Percentiles rank a stretch among this genome's conserved stretches.
These are phyloP conservation scores for Candida neerlandica DNA, from an alignment of 1,139 yeast genomes.

Conservation along the genomic window DNA sequence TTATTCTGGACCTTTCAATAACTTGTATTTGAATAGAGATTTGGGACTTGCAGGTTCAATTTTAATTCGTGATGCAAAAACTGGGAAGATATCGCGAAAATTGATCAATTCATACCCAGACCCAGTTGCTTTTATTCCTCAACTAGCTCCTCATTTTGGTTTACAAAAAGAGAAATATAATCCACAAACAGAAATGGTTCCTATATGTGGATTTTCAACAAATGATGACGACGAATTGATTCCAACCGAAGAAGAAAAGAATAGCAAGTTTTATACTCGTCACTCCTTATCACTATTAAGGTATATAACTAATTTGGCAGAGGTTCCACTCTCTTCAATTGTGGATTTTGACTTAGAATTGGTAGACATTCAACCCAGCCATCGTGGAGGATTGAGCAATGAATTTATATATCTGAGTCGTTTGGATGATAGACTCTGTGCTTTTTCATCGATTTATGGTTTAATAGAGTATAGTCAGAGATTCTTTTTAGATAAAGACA, in stretches of 20 bases:
- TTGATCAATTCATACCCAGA: constrained; percentile 60
- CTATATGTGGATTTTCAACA: constrained; percentile 53
- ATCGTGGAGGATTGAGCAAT: constrained; percentile 58
- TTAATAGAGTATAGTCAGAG: constrained; percentile 41
- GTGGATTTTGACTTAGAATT: constrained; percentile 63
- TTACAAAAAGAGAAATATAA: constrained; percentile 55
- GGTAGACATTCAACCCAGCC: constrained; percentile 65
- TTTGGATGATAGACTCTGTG: constrained; percentile 67
- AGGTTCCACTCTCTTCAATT: constrained; percentile 51
- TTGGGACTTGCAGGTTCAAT: constrained; percentile 68
- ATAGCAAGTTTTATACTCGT: constrained; percentile 61
- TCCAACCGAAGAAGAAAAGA: constrained; percentile 59
- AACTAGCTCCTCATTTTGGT: constrained; percentile 70
- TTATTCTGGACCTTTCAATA: constrained; percentile 60
- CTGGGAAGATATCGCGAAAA: constrained; percentile 37
- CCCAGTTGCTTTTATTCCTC: constrained; percentile 67
- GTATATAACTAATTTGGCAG: constrained; percentile 54
- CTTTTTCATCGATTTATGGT: constrained; percentile 58
- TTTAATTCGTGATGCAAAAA: constrained; percentile 37
- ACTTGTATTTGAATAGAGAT: constrained; percentile 67
- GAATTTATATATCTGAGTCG: constrained; percentile 69
- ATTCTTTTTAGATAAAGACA: constrained; percentile 21
- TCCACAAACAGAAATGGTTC: constrained; percentile 63
- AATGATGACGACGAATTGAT: constrained; percentile 30
- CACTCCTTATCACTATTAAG: constrained; percentile 58